Percentiles rank a stretch among this genome's conserved stretches.
Evolutionary conservation across 495 filamentous ascomycete genomes (phyloP).

Genomic region (Amniculicola lignicola): DNA sequence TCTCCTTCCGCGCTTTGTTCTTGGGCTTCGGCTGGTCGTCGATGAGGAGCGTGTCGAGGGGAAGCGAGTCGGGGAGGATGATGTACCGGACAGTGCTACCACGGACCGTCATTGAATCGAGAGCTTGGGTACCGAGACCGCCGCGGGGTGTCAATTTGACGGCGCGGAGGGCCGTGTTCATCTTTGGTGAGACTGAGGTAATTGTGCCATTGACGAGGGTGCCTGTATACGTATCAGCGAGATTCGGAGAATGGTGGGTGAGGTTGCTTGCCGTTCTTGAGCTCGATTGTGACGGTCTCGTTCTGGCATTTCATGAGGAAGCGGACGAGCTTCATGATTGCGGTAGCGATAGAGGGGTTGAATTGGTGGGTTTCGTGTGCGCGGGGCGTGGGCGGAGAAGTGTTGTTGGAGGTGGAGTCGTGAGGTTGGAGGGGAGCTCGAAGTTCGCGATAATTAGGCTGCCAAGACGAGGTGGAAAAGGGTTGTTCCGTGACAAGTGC

Average conservation of each 20-base stretch:
- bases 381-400: neutral
- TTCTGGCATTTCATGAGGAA: conserved; percentile 99
- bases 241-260: neutral
- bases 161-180: conserved; percentile 91
- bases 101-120: conserved; percentile 95
- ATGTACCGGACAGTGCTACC: conserved; percentile 90
- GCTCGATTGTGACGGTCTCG: conserved; percentile 94
- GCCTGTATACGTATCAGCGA: conserved; percentile 53
- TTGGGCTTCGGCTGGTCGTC: conserved; percentile 97
- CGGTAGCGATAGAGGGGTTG: neutral
- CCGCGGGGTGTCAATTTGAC: conserved; percentile 91
- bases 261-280: conserved; percentile 78
- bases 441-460: conserved; percentile 22
- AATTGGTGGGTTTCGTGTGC: neutral
- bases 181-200: conserved; percentile 87
- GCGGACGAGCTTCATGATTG: conserved; percentile 79
- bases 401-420: neutral
- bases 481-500: conserved; percentile 8
- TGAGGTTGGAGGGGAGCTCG: conserved; percentile 7
- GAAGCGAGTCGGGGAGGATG: conserved; percentile 90
- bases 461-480: conserved; percentile 1
- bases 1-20: conserved; percentile 98
- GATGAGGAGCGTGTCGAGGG: conserved; percentile 88
- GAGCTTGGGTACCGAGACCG: conserved; percentile 76
- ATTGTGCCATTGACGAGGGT: conserved; percentile 95